These are phyloP conservation scores for Aureobasidium melanogenum DNA, from an alignment of 2,329 filamentous ascomycete genomes.

Conservation along the genomic window DNA sequence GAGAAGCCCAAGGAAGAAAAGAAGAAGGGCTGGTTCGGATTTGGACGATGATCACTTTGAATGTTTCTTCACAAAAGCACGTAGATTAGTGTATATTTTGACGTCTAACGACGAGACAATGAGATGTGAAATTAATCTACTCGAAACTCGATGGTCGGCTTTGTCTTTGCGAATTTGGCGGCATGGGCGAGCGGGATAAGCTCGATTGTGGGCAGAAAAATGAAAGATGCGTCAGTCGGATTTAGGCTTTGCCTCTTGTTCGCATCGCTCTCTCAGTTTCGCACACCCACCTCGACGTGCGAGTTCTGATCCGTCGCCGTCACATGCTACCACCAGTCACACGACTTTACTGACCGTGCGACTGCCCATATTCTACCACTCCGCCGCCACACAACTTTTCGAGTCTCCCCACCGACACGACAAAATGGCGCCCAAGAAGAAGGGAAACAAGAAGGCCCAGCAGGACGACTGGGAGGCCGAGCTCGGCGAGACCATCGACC, in stretches of 20 bases:
- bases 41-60: conserved; percentile 31
- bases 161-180: not conserved
- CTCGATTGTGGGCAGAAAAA: not conserved
- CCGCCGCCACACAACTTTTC: not conserved
- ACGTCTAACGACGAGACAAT: not conserved
- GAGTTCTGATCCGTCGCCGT: not conserved
- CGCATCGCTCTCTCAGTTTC: not conserved
- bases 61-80: not conserved
- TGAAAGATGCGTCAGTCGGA: not conserved
- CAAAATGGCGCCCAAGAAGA: conserved; percentile 89
- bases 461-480: conserved; percentile 94
- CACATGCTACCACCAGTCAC: not conserved
- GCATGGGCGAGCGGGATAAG: not conserved
- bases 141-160: not conserved
- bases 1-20: conserved; percentile 27
- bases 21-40: conserved; percentile 45
- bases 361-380: not conserved
- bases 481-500: conserved; percentile 67
- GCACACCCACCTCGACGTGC: not conserved
- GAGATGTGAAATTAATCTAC: not conserved
- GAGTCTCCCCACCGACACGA: not conserved
- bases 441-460: conserved; percentile 74
- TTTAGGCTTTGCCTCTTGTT: conserved; percentile 5
- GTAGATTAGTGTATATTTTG: not conserved
- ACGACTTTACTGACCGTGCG: conserved; percentile 12